These are phyloP conservation scores for Aquilaria agallochum DNA, from an alignment of 441 rosid species.

Conservation along the genomic window DNA sequence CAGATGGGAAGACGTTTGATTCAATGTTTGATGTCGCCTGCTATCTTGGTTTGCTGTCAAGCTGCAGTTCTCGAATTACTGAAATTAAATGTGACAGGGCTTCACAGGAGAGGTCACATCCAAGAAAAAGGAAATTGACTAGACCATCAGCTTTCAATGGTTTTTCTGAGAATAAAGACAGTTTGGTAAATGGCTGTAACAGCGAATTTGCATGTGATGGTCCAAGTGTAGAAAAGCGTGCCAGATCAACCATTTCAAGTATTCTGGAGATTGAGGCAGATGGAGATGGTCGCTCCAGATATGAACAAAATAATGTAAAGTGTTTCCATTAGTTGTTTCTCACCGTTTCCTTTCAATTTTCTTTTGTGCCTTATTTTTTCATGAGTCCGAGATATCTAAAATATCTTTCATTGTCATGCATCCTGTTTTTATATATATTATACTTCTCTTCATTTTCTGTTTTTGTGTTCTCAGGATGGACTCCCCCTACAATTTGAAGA, in stretches of 20 bases:
- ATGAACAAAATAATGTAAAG: slow-evolving; percentile 61
- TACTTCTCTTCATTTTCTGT: slow-evolving; percentile 16
- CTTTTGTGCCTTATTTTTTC: slow-evolving; percentile 10
- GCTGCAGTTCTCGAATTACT: slow-evolving; percentile 35
- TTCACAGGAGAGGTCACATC: slow-evolving; percentile 51
- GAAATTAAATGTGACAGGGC: slow-evolving; percentile 43
- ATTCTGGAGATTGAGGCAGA: slow-evolving; percentile 34
- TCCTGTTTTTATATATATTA: neutral
- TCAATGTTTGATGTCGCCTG: slow-evolving; percentile 80
- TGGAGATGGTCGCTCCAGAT: slow-evolving; percentile 31
- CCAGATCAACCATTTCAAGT: slow-evolving; percentile 29
- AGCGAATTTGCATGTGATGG: slow-evolving; percentile 39
- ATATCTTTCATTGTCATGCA: neutral
- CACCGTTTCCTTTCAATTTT: slow-evolving; percentile 7
- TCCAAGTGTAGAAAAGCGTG: slow-evolving; percentile 31
- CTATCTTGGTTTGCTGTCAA: slow-evolving; percentile 70
- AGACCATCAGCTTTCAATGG: slow-evolving; percentile 43
- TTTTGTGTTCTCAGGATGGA: slow-evolving; percentile 56
- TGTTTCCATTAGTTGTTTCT: slow-evolving; percentile 12
- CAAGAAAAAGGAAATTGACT: slow-evolving; percentile 61
- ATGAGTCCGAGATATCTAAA: neutral
- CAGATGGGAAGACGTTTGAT: slow-evolving; percentile 78
- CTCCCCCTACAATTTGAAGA: slow-evolving; percentile 93
- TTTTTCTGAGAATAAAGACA: slow-evolving; percentile 48
- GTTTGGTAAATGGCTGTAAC: slow-evolving; percentile 31